Evolutionary conservation across 257 asterid species (phyloP).

Genomic region (Capsicum chinense): DNA sequence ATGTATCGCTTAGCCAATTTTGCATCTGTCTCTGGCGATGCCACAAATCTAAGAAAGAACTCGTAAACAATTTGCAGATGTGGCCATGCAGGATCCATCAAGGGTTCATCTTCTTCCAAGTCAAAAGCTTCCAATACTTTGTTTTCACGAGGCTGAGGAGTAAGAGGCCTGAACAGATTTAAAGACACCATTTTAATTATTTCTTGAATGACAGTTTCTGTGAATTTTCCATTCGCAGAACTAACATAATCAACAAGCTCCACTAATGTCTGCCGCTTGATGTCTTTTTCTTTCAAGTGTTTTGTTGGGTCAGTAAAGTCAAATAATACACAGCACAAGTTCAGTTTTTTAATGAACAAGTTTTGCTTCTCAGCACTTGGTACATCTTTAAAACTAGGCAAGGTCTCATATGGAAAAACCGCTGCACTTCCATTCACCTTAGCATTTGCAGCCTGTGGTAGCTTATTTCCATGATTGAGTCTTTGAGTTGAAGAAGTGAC

Average conservation of each 20-base stretch:
- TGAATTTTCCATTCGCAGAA: constrained; percentile 58
- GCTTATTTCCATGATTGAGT: constrained; percentile 41
- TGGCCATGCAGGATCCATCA: constrained; percentile 74
- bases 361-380: constrained; percentile 62
- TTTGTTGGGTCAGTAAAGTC: constrained; percentile 66
- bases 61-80: constrained; percentile 70
- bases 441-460: constrained; percentile 36
- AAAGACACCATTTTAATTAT: constrained; percentile 53
- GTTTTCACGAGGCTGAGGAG: constrained; percentile 68
- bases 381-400: constrained; percentile 66
- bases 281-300: constrained; percentile 64
- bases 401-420: constrained; percentile 50
- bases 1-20: constrained; percentile 67
- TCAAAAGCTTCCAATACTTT: constrained; percentile 59
- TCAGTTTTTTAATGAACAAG: constrained; percentile 56
- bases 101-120: constrained; percentile 70
- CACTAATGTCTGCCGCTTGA: constrained; percentile 63
- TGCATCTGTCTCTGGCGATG: constrained; percentile 75
- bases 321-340: constrained; percentile 57
- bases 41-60: constrained; percentile 66
- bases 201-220: constrained; percentile 61
- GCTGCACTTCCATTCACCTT: constrained; percentile 54
- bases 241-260: constrained; percentile 65
- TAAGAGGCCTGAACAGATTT: constrained; percentile 58
- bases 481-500: constrained; percentile 38